A percentile compares a stretch with the other conserved stretches of the same genome.
Conservation (phyloP, 805 yeast genomes). For the Wickerhamomyces alni region DNA sequence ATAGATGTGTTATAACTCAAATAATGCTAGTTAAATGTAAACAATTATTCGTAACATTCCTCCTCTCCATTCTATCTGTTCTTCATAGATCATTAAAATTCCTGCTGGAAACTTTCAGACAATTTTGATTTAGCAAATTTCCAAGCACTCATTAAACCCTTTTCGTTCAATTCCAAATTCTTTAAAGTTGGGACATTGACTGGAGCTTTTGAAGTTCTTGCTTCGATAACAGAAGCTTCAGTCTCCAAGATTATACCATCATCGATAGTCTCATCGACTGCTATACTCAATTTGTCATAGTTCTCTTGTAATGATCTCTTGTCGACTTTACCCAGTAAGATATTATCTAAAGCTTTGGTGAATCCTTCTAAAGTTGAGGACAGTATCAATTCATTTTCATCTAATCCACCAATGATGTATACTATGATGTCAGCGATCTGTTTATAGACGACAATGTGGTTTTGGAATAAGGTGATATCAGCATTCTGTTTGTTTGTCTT, state of each 20-base stretch:
- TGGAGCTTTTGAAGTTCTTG: slow-evolving; percentile 89
- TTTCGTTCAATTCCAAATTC: slow-evolving; percentile 62
- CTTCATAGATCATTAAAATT: slow-evolving; percentile 21
- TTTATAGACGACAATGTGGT: slow-evolving; percentile 78
- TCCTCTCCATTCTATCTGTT: too few species aligned
- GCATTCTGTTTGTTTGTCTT: slow-evolving; percentile 79
- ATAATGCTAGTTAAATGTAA: too few species aligned
- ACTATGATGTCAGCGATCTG: slow-evolving; percentile 73
- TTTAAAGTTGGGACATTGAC: slow-evolving; percentile 56
- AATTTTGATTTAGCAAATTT: slow-evolving; percentile 78
- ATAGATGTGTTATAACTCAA: too few species aligned
- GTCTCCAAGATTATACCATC: slow-evolving; percentile 91
- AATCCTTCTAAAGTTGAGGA: slow-evolving; percentile 73
- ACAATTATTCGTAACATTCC: too few species aligned
- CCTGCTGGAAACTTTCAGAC: slow-evolving; percentile 44
- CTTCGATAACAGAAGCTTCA: slow-evolving; percentile 79
- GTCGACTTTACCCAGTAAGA: slow-evolving; percentile 65
- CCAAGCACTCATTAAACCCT: slow-evolving; percentile 77
- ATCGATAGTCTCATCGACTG: slow-evolving; percentile 88
- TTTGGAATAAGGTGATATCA: slow-evolving; percentile 76
- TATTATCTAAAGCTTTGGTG: slow-evolving; percentile 73
- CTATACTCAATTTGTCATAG: slow-evolving; percentile 80
- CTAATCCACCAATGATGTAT: slow-evolving; percentile 63
- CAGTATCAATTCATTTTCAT: slow-evolving; percentile 82
- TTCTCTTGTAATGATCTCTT: slow-evolving; percentile 71